phyloP scores from a whole-genome alignment of 495 filamentous ascomycete genomes.

The Tetracladium marchalianum region DNA sequence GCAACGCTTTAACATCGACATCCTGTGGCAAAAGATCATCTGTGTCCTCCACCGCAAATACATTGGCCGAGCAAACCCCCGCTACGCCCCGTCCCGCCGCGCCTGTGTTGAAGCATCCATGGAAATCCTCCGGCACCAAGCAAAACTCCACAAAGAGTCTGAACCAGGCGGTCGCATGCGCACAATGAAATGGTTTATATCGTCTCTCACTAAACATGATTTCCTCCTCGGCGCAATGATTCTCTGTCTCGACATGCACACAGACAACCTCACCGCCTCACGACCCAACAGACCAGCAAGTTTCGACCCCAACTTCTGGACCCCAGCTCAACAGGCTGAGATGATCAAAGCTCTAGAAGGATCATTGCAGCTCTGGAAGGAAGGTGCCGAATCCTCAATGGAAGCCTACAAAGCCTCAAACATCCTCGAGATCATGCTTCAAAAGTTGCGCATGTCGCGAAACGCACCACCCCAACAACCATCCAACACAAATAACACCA shows the following conservation, averaged over 20 bases:
- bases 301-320: slow-evolving; percentile 53
- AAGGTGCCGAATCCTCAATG: slow-evolving; percentile 63
- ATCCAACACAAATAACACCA: slow-evolving; percentile 13
- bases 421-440: slow-evolving; percentile 70
- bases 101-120: slow-evolving; percentile 74
- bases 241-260: slow-evolving; percentile 66
- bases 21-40: slow-evolving; percentile 74
- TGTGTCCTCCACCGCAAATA: slow-evolving; percentile 82
- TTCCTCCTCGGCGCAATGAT: slow-evolving; percentile 87
- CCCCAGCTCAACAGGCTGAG: slow-evolving; percentile 57
- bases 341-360: slow-evolving; percentile 66
- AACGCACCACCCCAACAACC: slow-evolving; percentile 18
- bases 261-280: slow-evolving; percentile 24
- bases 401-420: slow-evolving; percentile 78
- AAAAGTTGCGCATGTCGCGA: slow-evolving; percentile 45
- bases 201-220: slow-evolving; percentile 67
- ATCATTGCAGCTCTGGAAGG: slow-evolving; percentile 71
- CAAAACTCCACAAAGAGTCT: slow-evolving; percentile 65
- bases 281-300: slow-evolving; percentile 24
- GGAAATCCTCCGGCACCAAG: slow-evolving; percentile 64
- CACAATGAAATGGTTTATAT: slow-evolving; percentile 62
- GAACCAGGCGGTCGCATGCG: slow-evolving; percentile 62
- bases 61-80: slow-evolving; percentile 59
- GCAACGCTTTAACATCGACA: slow-evolving; percentile 69
- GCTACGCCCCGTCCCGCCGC: slow-evolving; percentile 72